These are phyloP conservation scores for Hypholoma fasciculare DNA, from an alignment of 768 basidiomycete genomes.

Conservation along the genomic window DNA sequence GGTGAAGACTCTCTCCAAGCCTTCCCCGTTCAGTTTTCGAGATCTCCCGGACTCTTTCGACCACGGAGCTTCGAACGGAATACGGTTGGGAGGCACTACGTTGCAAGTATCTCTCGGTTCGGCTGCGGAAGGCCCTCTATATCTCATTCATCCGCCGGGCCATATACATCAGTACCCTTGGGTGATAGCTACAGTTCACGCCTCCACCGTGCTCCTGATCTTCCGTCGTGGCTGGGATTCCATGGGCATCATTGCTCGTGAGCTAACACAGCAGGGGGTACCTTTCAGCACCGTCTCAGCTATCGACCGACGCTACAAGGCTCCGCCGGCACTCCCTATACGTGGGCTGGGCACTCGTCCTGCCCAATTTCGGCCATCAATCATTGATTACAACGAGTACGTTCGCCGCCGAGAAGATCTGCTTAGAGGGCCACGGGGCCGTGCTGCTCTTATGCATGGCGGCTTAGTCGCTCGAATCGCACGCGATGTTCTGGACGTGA, in stretches of 20 bases:
- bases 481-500: background rate
- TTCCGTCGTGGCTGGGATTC: background rate
- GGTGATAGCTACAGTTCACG: constrained; percentile 1
- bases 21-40: background rate
- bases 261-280: background rate
- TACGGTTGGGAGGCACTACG: background rate
- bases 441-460: constrained; percentile 3
- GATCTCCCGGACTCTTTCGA: background rate
- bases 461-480: constrained; percentile 3
- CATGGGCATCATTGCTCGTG: constrained; percentile 1
- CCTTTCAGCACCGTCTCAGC: background rate
- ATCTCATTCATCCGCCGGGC: too few relatives aligned
- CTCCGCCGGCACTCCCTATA: background rate
- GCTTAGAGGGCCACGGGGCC: background rate
- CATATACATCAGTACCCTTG: constrained; percentile 20
- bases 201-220: background rate
- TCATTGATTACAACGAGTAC: background rate
- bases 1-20: background rate
- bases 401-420: background rate
- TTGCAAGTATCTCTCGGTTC: background rate
- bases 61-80: background rate
- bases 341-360: background rate
- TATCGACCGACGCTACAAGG: background rate
- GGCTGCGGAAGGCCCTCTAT: background rate
- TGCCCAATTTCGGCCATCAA: background rate